These are phyloP conservation scores for Mucor piriformis DNA, from an alignment of 371 early-diverging fungal genomes.

Conservation along the genomic window DNA sequence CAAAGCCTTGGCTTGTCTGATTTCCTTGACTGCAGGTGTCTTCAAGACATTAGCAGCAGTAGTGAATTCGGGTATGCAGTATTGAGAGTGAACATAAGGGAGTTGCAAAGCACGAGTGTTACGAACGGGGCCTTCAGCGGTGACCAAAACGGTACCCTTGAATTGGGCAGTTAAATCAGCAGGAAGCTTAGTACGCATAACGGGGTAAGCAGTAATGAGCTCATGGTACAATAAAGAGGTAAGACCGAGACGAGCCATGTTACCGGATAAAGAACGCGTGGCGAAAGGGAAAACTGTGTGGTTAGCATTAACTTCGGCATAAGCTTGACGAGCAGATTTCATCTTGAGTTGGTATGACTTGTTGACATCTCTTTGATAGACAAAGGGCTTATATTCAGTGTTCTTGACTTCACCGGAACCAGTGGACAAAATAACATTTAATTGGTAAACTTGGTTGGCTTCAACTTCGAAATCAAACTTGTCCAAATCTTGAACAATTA, in stretches of 20 bases:
- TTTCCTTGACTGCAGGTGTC: constrained; percentile 40
- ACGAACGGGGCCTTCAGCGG: constrained; percentile 73
- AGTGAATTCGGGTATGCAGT: constrained; percentile 56
- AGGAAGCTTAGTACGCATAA: constrained; percentile 64
- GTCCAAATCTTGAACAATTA: constrained; percentile 64
- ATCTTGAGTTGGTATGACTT: constrained; percentile 84
- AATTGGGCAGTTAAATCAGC: constrained; percentile 82
- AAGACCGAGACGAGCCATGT: constrained; percentile 85
- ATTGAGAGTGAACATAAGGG: constrained; percentile 78
- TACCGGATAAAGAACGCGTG: constrained; percentile 70
- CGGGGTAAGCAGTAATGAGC: constrained; percentile 76
- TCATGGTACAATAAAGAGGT: constrained; percentile 77
- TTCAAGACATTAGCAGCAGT: constrained; percentile 45
- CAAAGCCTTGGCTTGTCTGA: constrained; percentile 33
- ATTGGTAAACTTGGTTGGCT: constrained; percentile 81
- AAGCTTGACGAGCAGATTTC: constrained; percentile 78
- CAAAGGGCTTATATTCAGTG: constrained; percentile 74
- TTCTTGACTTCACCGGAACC: constrained; percentile 78
- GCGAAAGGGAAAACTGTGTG: constrained; percentile 88
- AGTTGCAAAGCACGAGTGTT: constrained; percentile 62
- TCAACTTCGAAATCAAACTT: constrained; percentile 69
- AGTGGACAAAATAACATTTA: constrained; percentile 82
- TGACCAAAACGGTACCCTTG: constrained; percentile 84
- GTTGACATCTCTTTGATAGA: constrained; percentile 83
- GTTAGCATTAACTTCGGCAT: constrained; percentile 70